Base-by-base conservation (phyloP, 1,139 yeast genomes). In the Yamadazyma oceani region DNA sequence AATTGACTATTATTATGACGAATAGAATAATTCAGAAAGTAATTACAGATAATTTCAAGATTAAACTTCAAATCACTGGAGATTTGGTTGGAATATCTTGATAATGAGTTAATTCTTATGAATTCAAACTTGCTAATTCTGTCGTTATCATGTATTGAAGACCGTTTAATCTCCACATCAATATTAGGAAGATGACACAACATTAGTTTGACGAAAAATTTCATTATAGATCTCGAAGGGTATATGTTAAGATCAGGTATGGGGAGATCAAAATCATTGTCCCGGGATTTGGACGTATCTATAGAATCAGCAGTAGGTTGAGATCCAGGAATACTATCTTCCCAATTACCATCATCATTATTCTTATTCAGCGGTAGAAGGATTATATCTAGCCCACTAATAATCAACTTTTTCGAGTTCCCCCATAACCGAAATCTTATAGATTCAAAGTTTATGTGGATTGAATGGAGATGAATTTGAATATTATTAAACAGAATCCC, bases 371-470 rank as follows among this genome's bases (percentile, higher is more conserved):
- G 30, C 25, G 14, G 21, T 13, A 31, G 9, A 5, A 17, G 13
- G 12, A 16, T n/a, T 3, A 63, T 35, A 5, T 43, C 43, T 29
- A 63, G 41, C 25, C 59, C 65, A 35, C 57, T 60, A 13, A 66
- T 30, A 15, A 69, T 63, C 7, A 69, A 31, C 52, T 51, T 59
- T 34, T 62, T 48, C 15, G 66, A 48, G 36, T 65, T 66, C 3
- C 75, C 75, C 75, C 75, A 70, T 21, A 69, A 53, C 34, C 70
- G 47, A 28, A 69, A 51, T 17, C 73, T 45, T 2, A 69, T 31
- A 3, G 66, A 55, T 12, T 54, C 49, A 10, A 63, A 36, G 3
- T 43, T 33, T 2, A 69, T 14, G 6, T 42, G 28, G 29, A 32
- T n/a, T 23, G 17, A 38, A 17, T 42, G 45, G 17, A 53, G 41